These are phyloP conservation scores for Clathrus columnatus DNA, from an alignment of 768 basidiomycete genomes.

Conservation along the genomic window DNA sequence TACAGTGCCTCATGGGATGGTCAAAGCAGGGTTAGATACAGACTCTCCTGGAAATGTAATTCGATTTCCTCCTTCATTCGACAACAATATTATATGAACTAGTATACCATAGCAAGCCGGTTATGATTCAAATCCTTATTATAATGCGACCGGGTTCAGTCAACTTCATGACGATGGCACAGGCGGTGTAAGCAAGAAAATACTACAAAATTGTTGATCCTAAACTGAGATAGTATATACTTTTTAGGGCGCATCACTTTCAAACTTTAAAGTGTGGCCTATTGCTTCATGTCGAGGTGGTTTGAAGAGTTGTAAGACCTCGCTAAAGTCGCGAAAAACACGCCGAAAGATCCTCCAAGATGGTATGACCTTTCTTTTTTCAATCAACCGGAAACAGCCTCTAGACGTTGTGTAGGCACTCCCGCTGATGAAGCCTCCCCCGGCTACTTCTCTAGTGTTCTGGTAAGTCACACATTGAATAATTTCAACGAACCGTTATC, in stretches of 20 bases:
- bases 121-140: slow-evolving; percentile 28
- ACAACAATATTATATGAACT: neutral
- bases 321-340: slow-evolving; percentile 36
- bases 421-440: slow-evolving; percentile 59
- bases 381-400: neutral
- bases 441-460: slow-evolving; percentile 56
- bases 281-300: slow-evolving; percentile 36
- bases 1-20: slow-evolving; percentile 62
- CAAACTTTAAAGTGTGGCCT: slow-evolving; percentile 56
- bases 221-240: neutral
- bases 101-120: slow-evolving; percentile 27
- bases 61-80: slow-evolving; percentile 30
- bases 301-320: slow-evolving; percentile 46
- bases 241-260: slow-evolving; percentile 40
- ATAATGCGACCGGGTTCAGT: slow-evolving; percentile 47
- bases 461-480: slow-evolving; percentile 27
- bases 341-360: slow-evolving; percentile 39
- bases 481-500: neutral
- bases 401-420: slow-evolving; percentile 27
- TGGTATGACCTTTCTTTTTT: slow-evolving; percentile 28
- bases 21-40: slow-evolving; percentile 59
- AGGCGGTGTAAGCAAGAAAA: slow-evolving; percentile 37
- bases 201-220: neutral
- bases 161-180: slow-evolving; percentile 58
- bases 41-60: slow-evolving; percentile 53